These are phyloP conservation scores for Ceratobasidium sp. DNA, from an alignment of 1,284 basidiomycete genomes.

Conservation along the genomic window DNA sequence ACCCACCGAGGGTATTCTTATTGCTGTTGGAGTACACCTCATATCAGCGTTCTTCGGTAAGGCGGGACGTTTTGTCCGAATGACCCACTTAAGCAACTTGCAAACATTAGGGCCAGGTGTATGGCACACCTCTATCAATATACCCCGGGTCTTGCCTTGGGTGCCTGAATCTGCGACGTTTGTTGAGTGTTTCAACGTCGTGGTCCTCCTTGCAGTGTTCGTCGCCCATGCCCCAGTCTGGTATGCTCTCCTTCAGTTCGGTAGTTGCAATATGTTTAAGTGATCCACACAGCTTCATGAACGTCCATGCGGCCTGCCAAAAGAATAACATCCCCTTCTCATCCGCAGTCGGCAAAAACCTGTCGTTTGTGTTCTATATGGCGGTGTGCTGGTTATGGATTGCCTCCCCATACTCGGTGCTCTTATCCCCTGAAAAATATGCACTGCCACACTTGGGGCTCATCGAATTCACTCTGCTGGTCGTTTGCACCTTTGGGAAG, in stretches of 20 bases:
- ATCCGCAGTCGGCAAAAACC: conserved; percentile 47
- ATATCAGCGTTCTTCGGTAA: conserved; percentile 50
- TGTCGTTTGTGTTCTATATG: conserved; percentile 48
- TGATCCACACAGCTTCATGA: conserved; percentile 45
- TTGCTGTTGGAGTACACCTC: conserved; percentile 50
- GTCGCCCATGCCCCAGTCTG: conserved; percentile 50
- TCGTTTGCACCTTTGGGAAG: conserved; percentile 51
- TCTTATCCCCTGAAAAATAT: conserved; percentile 37
- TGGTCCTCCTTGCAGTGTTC: conserved; percentile 48
- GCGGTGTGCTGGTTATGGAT: conserved; percentile 47
- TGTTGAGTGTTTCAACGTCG: conserved; percentile 37
- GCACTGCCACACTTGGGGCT: conserved; percentile 45
- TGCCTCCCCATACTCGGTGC: conserved; percentile 48
- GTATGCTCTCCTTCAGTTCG: conserved; percentile 26
- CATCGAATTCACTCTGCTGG: conserved; percentile 49
- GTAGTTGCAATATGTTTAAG: neutral
- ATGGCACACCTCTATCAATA: conserved; percentile 45
- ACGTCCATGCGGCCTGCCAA: conserved; percentile 48
- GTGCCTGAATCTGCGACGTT: conserved; percentile 31
- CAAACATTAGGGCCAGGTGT: conserved; percentile 45
- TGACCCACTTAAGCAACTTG: neutral
- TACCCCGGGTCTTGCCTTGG: conserved; percentile 32
- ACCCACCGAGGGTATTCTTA: conserved; percentile 50
- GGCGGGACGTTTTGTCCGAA: conserved; percentile 2
- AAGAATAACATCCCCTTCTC: conserved; percentile 43